Conservation (phyloP, 768 basidiomycete species). For the Lactifluus piperatus region DNA sequence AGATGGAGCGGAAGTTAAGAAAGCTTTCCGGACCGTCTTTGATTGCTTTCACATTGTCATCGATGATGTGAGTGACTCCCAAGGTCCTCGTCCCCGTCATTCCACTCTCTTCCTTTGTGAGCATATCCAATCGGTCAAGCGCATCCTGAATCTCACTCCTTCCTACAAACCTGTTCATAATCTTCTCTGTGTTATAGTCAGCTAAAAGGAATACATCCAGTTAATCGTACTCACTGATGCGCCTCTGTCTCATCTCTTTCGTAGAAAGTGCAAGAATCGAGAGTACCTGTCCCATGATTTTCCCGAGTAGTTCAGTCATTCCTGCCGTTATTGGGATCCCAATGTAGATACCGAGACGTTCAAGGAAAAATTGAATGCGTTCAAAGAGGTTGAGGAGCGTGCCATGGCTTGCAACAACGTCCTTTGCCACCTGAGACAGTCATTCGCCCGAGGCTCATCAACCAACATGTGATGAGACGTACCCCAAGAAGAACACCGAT, state of each 20-base stretch:
- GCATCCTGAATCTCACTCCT: not conserved
- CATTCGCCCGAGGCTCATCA: not conserved
- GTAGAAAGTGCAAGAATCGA: not conserved
- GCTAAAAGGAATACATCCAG: too few species aligned
- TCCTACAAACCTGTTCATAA: not conserved
- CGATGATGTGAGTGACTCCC: not conserved
- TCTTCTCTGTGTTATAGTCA: not conserved
- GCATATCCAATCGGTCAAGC: not conserved
- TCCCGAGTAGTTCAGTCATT: not conserved
- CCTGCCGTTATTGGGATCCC: not conserved
- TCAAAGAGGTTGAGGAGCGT: not conserved
- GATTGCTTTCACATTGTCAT: not conserved
- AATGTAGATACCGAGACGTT: not conserved
- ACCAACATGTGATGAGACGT: not conserved
- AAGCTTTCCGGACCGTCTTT: not conserved
- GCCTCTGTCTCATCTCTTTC: not conserved
- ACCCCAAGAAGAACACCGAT: not conserved
- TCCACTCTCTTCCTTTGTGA: not conserved
- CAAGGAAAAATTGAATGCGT: not conserved
- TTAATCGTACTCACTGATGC: not conserved
- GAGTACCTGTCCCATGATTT: not conserved
- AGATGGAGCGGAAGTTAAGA: not conserved
- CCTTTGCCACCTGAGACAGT: not conserved
- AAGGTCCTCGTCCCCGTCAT: not conserved
- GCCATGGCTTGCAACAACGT: not conserved